Conservation (phyloP, 352 stramenopile genomes). For the Pythium sukuiense region DNA sequence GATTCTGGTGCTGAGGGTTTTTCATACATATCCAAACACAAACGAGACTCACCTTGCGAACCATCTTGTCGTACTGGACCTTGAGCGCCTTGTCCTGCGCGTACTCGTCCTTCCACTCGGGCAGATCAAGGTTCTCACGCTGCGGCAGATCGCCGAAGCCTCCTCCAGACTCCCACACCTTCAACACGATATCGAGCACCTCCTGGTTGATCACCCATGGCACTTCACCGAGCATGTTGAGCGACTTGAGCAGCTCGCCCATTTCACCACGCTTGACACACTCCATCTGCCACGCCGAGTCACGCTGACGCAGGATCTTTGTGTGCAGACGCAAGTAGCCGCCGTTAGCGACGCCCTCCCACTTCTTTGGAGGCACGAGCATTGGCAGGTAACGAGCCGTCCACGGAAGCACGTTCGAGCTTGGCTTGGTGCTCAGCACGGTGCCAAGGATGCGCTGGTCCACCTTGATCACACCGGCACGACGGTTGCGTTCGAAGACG, state of each 20-base stretch:
- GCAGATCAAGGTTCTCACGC: slow-evolving; percentile 56
- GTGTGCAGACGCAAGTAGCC: slow-evolving; percentile 93
- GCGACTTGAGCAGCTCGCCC: slow-evolving; percentile 78
- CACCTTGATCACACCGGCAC: slow-evolving; percentile 77
- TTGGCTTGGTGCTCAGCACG: slow-evolving; percentile 50
- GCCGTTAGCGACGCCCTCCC: slow-evolving; percentile 88
- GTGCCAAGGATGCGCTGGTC: slow-evolving; percentile 58
- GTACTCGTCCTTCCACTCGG: slow-evolving; percentile 65
- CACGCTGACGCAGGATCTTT: slow-evolving; percentile 92
- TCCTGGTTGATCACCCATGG: slow-evolving; percentile 95
- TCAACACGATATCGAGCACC: slow-evolving; percentile 90
- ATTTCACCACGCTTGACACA: slow-evolving; percentile 89
- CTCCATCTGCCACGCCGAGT: slow-evolving; percentile 85
- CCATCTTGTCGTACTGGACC: slow-evolving; percentile 62
- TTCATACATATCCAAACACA: slow-evolving; percentile 10
- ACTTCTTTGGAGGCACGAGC: slow-evolving; percentile 94
- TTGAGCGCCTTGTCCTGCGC: slow-evolving; percentile 61
- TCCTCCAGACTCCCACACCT: slow-evolving; percentile 91
- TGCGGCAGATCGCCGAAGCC: slow-evolving; percentile 94
- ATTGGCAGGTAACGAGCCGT: slow-evolving; percentile 93
- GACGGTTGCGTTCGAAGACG: slow-evolving; percentile 78
- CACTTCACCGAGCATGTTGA: slow-evolving; percentile 93
- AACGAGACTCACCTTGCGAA: slow-evolving; percentile 61
- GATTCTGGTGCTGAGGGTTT: slow-evolving; percentile 68
- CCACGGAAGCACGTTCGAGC: slow-evolving; percentile 69